Conservation (phyloP, 2,329 filamentous ascomycete genomes). For the Trichoderma citrinoviride region DNA sequence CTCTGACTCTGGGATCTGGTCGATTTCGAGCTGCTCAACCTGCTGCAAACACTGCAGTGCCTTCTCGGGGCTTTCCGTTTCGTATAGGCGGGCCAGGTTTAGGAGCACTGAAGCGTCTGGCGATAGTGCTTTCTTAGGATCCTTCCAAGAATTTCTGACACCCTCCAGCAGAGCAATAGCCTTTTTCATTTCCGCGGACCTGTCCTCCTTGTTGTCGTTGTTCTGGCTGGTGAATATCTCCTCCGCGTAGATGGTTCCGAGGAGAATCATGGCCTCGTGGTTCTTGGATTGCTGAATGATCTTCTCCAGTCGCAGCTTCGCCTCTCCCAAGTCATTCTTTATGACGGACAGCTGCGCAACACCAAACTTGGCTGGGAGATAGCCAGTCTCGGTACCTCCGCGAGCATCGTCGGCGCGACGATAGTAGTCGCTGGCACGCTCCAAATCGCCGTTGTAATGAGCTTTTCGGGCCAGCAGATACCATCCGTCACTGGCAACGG, state of each 20-base stretch:
- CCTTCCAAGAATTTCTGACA: slow-evolving; percentile 87
- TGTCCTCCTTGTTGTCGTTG: slow-evolving; percentile 77
- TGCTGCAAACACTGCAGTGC: slow-evolving; percentile 88
- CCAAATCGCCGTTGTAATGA: slow-evolving; percentile 73
- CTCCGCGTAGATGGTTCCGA: slow-evolving; percentile 90
- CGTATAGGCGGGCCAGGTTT: slow-evolving; percentile 89
- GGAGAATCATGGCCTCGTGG: slow-evolving; percentile 85
- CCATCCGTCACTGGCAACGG: slow-evolving; percentile 96
- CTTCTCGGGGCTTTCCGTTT: slow-evolving; percentile 80
- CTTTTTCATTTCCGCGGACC: slow-evolving; percentile 79
- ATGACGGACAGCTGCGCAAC: slow-evolving; percentile 84
- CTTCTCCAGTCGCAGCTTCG: slow-evolving; percentile 91
- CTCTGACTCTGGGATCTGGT: slow-evolving; percentile 70
- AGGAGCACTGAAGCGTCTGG: slow-evolving; percentile 85
- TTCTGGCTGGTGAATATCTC: slow-evolving; percentile 82
- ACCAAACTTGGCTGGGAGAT: slow-evolving; percentile 91
- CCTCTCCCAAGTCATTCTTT: slow-evolving; percentile 81
- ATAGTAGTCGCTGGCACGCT: slow-evolving; percentile 82
- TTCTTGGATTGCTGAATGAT: slow-evolving; percentile 82
- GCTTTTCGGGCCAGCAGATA: slow-evolving; percentile 90
- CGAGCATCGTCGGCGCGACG: slow-evolving; percentile 85
- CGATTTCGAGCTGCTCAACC: slow-evolving; percentile 85
- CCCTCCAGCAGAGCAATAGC: slow-evolving; percentile 80
- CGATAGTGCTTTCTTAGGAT: slow-evolving; percentile 77
- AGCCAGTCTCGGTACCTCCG: slow-evolving; percentile 86